Conservation (phyloP, 176 grass and related monocot species). For the Hsuehochloa calcarea region DNA sequence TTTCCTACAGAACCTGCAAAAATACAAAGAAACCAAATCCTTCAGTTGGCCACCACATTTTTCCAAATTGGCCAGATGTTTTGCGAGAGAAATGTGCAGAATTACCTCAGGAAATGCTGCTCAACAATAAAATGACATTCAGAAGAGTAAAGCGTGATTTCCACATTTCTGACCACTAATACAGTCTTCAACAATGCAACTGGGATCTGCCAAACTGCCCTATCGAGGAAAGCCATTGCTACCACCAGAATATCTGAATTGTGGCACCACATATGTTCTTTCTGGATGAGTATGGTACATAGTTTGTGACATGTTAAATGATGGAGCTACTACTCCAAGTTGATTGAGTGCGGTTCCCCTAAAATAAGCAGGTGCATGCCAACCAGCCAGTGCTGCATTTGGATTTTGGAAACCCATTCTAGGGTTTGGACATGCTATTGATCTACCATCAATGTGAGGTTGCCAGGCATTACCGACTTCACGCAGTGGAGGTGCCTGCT, state of each 20-base stretch:
- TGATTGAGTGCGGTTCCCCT: background rate
- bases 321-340: background rate
- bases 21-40: background rate
- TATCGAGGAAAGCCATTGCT: conserved; percentile 26
- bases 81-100: background rate
- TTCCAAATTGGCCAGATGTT: background rate
- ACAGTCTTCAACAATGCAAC: background rate
- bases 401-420: conserved; percentile 13
- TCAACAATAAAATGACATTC: background rate
- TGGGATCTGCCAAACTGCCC: background rate
- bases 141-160: background rate
- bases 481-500: background rate
- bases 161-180: background rate
- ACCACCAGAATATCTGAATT: conserved; percentile 17
- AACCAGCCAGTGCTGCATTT: background rate
- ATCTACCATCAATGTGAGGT: background rate
- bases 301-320: background rate
- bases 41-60: background rate
- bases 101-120: background rate
- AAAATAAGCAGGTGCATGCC: background rate
- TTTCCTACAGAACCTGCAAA: background rate
- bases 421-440: conserved; percentile 1
- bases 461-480: conserved; percentile 29
- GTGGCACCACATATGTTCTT: conserved; percentile 1
- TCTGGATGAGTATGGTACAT: background rate